These are phyloP conservation scores for Xylaria sp. DNA, from an alignment of 495 filamentous ascomycete genomes.

Conservation along the genomic window DNA sequence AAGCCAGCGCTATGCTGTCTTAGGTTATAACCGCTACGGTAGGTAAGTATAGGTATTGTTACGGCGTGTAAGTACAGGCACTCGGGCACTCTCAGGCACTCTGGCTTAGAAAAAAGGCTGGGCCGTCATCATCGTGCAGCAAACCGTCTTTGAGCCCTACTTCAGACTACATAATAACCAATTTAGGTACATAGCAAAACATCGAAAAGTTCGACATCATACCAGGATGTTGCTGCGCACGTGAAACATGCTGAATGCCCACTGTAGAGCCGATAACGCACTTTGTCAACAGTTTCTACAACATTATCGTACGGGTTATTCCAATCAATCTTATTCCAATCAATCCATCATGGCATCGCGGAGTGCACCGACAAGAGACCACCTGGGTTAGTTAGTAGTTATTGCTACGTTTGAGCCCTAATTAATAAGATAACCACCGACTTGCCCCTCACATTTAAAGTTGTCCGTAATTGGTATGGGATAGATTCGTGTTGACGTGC, in stretches of 20 bases:
- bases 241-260: slow-evolving; percentile 3
- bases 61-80: slow-evolving; percentile 8
- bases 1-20: not conserved
- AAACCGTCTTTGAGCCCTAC: not conserved
- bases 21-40: not conserved
- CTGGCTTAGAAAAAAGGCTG: not conserved
- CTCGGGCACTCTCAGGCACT: too few relatives aligned
- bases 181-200: not conserved
- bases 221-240: not conserved
- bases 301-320: not conserved
- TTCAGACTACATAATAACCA: not conserved
- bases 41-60: not conserved
- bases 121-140: slow-evolving; percentile 16
- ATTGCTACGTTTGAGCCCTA: not conserved
- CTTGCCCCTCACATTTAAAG: not conserved
- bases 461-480: not conserved
- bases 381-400: too few relatives aligned
- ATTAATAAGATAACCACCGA: not conserved
- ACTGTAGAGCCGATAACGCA: too few relatives aligned
- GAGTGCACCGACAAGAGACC: not conserved
- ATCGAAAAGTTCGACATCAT: too few relatives aligned
- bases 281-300: too few relatives aligned
- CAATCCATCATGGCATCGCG: slow-evolving; percentile 8
- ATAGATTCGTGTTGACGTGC: not conserved
- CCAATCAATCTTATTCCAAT: too few relatives aligned